Evolutionary conservation across 352 stramenopile species (phyloP).

Genomic region (Phytophthora podocarpi): DNA sequence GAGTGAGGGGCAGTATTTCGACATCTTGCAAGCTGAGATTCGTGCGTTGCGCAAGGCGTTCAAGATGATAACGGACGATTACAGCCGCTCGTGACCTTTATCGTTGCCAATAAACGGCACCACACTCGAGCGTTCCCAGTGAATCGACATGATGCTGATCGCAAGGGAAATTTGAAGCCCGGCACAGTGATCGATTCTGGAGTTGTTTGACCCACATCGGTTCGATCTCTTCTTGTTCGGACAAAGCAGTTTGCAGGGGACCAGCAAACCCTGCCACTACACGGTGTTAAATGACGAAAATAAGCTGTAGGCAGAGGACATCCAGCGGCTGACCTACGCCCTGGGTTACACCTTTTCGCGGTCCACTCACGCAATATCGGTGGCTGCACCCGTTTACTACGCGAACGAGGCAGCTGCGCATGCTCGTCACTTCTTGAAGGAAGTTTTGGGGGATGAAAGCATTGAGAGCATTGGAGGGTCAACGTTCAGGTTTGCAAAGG

Average conservation of each 20-base stretch:
- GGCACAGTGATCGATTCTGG: constrained; percentile 72
- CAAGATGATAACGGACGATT: constrained; percentile 48
- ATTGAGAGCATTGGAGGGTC: constrained; percentile 30
- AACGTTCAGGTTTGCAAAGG: constrained; percentile 47
- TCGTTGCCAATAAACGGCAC: constrained; percentile 87
- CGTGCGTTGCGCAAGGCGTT: constrained; percentile 72
- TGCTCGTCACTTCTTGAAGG: constrained; percentile 75
- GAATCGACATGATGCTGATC: constrained; percentile 39
- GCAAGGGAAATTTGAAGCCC: constrained; percentile 58
- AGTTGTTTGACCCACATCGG: constrained; percentile 73
- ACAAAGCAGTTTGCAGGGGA: constrained; percentile 74
- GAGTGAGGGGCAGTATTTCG: constrained; percentile 71
- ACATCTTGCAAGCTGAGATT: constrained; percentile 72
- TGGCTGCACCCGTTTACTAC: constrained; percentile 81
- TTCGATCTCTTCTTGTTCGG: constrained; percentile 86
- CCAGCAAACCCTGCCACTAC: constrained; percentile 76
- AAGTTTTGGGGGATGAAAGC: constrained; percentile 47
- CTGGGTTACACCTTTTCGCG: constrained; percentile 81
- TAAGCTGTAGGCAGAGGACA: constrained; percentile 50
- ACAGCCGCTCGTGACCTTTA: constrained; percentile 77
- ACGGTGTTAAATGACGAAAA: constrained; percentile 79
- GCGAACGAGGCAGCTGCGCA: constrained; percentile 77
- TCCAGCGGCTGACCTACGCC: constrained; percentile 63
- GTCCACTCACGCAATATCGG: constrained; percentile 77
- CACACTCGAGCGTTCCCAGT: constrained; percentile 71